Base-by-base conservation (phyloP, 2,329 filamentous ascomycete species). In the Penicillium frequentans region DNA sequence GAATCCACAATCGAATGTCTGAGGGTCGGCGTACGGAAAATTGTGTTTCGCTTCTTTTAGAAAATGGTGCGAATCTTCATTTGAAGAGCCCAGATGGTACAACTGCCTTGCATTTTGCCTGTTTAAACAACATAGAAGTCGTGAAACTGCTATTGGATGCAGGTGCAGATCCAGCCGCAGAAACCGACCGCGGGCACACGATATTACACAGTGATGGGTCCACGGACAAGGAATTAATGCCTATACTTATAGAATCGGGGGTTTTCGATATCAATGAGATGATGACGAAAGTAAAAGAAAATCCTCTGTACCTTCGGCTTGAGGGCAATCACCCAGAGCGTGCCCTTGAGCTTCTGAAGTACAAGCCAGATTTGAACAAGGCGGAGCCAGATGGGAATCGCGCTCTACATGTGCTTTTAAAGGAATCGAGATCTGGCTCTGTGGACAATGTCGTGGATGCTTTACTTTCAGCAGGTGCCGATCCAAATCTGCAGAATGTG, bases 11-110 rank as follows among this genome's bases (percentile, higher is more conserved):
- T 0, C 7, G n/a, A 19, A 39, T 33, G 31, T 23, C 11, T 16
- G 3, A 3, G 2, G 5, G 14, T n/a, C 3, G 2, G 16, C 10
- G 3, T 23, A 2, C 21, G 3, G 10, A 3, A 16, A 5, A 39
- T 10, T 39, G 35, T 19, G 35, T 39, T 19, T 13, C 35, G 8
- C 19, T 53, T 16, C 37, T 60, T 23, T 33, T 61, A 13, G 29
- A 58, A 39, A 54, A 56, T 21, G 59, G 59, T n/a, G 56, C 56
- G 2, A 27, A 61, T 52, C 8, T 58, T 35, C 31, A 58, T 47
- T 3, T 37, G 5, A 53, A 46, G 24, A 10, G 24, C 19, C 26
- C 39, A 14, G 9, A 35, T 26, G 59, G 59, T 6, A 16, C 14
- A 2, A 58, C 59, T 5, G 56, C 59, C 7, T 47, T 61, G 26